These are phyloP conservation scores for Phaeosphaeria sp. DNA, from an alignment of 2,329 filamentous ascomycete species.

Conservation along the genomic window DNA sequence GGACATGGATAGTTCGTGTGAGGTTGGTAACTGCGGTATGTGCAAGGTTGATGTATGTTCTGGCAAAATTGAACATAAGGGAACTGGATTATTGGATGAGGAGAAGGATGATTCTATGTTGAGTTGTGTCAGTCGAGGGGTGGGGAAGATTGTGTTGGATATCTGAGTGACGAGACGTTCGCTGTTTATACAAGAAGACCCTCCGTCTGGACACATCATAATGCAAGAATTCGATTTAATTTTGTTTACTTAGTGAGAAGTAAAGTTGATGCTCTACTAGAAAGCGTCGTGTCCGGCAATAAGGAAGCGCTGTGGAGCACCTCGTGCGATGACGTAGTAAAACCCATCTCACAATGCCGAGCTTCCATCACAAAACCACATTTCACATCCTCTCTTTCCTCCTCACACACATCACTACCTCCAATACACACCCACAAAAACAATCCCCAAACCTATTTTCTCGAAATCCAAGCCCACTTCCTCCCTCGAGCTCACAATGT, in stretches of 20 bases:
- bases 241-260: too few relatives aligned
- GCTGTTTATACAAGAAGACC: too few relatives aligned
- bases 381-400: background rate
- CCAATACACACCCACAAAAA: background rate
- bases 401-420: background rate
- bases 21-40: conserved; percentile 54
- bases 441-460: background rate
- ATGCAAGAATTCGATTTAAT: too few relatives aligned
- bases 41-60: conserved; percentile 49
- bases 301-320: background rate
- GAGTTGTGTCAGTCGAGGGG: conserved; percentile 47
- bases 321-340: background rate
- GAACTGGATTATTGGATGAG: conserved; percentile 44
- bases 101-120: conserved; percentile 47
- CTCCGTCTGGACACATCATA: too few relatives aligned
- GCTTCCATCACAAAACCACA: background rate
- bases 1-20: conserved; percentile 53
- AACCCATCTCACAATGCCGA: background rate
- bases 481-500: too few relatives aligned
- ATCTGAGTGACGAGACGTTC: too few relatives aligned
- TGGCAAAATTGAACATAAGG: conserved; percentile 50
- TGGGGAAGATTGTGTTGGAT: conserved; percentile 43
- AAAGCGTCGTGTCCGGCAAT: background rate
- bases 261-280: background rate
- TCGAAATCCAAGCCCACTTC: background rate